Conservation (phyloP, 495 filamentous ascomycete species). For the Glonium stellatum region DNA sequence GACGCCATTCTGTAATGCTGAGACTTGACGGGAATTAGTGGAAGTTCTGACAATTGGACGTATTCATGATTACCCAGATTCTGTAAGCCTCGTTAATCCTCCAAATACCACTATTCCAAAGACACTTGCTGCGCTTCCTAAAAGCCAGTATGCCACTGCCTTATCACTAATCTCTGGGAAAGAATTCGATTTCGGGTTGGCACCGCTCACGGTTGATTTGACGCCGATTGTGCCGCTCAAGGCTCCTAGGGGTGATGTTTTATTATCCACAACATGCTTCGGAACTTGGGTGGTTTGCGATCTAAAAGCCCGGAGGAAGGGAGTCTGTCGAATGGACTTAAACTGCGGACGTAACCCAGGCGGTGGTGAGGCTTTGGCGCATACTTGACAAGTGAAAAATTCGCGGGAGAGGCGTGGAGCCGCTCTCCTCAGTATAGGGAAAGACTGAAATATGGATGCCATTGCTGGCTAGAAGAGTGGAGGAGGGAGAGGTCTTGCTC, state of each 20-base stretch:
- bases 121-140: constrained; percentile 83
- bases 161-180: constrained; percentile 71
- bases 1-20: constrained; percentile 98
- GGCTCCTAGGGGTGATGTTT: constrained; percentile 23
- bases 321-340: constrained; percentile 20
- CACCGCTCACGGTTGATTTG: neutral
- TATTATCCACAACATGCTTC: neutral
- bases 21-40: constrained; percentile 50
- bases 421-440: constrained; percentile 46
- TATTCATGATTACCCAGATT: constrained; percentile 68
- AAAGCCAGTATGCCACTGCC: constrained; percentile 80
- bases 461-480: constrained; percentile 20
- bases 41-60: neutral
- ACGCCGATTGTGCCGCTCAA: constrained; percentile 21
- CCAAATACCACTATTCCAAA: constrained; percentile 97
- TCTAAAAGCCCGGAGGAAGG: constrained; percentile 30
- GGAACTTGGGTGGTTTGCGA: constrained; percentile 20
- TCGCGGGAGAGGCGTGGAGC: constrained; percentile 48
- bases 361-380: constrained; percentile 42
- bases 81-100: constrained; percentile 84
- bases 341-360: constrained; percentile 25
- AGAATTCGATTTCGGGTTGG: constrained; percentile 27
- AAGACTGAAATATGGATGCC: constrained; percentile 34
- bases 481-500: neutral
- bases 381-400: constrained; percentile 59